Base-by-base conservation (phyloP, 176 grass and related monocot genomes). In the Urochloa ruziziensis region DNA sequence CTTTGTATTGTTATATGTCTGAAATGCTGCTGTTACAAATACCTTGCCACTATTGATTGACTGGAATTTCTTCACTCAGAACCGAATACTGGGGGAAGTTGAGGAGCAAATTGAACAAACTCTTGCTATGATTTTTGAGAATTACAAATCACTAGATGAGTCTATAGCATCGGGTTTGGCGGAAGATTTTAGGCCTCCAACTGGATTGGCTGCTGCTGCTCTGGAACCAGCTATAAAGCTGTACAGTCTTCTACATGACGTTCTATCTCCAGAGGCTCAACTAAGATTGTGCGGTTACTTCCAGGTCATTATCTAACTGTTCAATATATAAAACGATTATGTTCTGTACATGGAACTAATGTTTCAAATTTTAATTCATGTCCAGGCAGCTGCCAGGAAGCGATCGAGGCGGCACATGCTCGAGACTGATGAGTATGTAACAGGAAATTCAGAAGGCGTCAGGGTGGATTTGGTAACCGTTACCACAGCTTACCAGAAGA, bases 71-170 rank as follows among this genome's bases (percentile, higher is more conserved):
- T 80, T 89, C 58, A 73, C 74, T 21, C 81, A 99, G 96, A 99
- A 99, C 65, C 93, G 96, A 29, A 96, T 99, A 79, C 85, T 99
- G 19, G 91, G 89, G 67, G 93, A 99, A 92, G 91, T 94, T 29
- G 88, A 95, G 83, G 96, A 99, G 73, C 93, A 99, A 84, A 88
- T 90, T 42, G 96, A 94, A 53, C 96, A 94, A 77, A 92, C 92
- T 83, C 74, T 99, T 65, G 89, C 93, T 9, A 87, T 94, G 80
- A 83, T 89, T 69, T 96, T 96, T 75, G 93, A 99, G 80, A 99
- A 99, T 78, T 99, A 99, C 93, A 99, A 99, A 65, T 96, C 93
- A 2, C 68, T 99, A 6, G 83, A 99, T 90, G 96, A 99, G 15
- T 94, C 91, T 54, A 13, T 90, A 75, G 79, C 85, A 28, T 99